phyloP scores from a whole-genome alignment of 176 grass and related monocot species.

The Eleusine indica region DNA sequence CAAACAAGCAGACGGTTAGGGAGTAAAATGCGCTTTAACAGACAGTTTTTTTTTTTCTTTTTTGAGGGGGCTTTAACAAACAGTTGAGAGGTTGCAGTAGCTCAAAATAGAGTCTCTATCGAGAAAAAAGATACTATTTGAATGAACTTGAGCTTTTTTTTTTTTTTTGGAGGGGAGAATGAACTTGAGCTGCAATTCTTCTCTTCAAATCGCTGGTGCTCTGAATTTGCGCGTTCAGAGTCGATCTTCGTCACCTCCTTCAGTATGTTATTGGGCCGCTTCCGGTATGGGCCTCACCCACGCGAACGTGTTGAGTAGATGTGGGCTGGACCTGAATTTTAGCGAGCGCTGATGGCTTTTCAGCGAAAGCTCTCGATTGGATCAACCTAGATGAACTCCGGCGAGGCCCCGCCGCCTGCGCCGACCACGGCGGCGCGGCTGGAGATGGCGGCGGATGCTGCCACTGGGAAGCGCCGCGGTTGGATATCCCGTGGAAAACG shows the following conservation, averaged over 20 bases:
- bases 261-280: neutral
- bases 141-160: too few species aligned
- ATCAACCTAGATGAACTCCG: neutral
- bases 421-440: neutral
- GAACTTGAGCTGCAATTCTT: too few species aligned
- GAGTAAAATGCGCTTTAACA: too few species aligned
- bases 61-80: too few species aligned
- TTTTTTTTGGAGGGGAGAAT: too few species aligned
- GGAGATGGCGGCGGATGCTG: neutral
- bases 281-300: neutral
- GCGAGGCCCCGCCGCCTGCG: neutral
- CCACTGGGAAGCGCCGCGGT: neutral
- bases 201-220: neutral
- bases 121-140: too few species aligned
- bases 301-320: neutral
- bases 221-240: neutral
- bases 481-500: neutral
- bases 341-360: neutral
- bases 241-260: too few species aligned
- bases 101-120: too few species aligned
- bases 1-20: too few species aligned
- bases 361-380: neutral
- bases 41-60: too few species aligned
- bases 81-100: too few species aligned
- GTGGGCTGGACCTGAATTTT: neutral